Evolutionary conservation across 1,284 basidiomycete species (phyloP).

Genomic region (Leccinum pachyderme): DNA sequence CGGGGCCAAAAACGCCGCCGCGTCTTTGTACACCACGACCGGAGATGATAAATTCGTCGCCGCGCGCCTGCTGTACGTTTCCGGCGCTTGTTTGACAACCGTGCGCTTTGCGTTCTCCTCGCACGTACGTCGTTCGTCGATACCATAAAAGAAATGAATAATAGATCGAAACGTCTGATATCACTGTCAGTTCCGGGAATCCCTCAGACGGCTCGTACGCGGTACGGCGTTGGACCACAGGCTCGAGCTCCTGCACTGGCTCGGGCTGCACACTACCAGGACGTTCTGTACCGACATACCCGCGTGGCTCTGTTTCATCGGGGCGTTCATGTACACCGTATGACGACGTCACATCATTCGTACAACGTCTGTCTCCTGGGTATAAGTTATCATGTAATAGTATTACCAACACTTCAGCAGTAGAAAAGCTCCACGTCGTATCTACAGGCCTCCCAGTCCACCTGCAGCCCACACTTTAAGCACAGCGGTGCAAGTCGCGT

Average conservation of each 20-base stretch:
- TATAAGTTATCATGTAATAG: background rate
- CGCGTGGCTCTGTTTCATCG: conserved; percentile 11
- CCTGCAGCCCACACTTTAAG: conserved; percentile 14
- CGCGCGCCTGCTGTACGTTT: background rate
- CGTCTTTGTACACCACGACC: background rate
- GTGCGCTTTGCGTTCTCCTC: conserved; percentile 8
- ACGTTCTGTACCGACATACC: conserved; percentile 8
- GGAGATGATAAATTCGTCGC: background rate
- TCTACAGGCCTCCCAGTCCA: conserved; percentile 26
- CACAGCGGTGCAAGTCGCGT: conserved; percentile 21
- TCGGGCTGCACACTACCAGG: conserved; percentile 5
- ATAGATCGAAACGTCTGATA: background rate
- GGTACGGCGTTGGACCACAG: background rate
- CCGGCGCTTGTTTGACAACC: conserved; percentile 7
- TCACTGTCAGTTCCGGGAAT: conserved; percentile 1
- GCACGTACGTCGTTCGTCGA: background rate
- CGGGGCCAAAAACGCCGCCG: background rate
- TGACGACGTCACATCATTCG: background rate
- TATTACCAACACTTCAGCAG: conserved; percentile 11
- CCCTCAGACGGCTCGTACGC: conserved; percentile 4
- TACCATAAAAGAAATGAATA: background rate
- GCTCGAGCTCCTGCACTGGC: conserved; percentile 3
- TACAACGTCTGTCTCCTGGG: background rate
- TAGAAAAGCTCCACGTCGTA: conserved; percentile 26
- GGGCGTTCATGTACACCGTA: conserved; percentile 4